Conservation (phyloP, 352 stramenopile species). For the Phytopythium vexans region DNA sequence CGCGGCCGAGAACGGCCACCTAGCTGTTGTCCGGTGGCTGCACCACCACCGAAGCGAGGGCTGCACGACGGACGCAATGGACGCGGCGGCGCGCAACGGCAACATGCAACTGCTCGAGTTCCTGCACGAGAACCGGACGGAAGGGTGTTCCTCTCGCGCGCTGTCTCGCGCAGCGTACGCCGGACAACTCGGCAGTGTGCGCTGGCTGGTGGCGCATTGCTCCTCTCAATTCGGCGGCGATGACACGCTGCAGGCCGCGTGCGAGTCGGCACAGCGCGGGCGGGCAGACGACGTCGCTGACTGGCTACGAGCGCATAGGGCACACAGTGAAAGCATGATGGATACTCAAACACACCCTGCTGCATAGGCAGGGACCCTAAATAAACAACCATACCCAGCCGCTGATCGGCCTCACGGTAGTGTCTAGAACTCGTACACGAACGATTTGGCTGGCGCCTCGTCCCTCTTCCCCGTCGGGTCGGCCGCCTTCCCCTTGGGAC, state of each 20-base stretch:
- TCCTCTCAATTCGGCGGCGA: constrained; percentile 17
- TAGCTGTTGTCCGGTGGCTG: constrained; percentile 38
- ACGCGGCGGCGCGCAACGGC: constrained; percentile 34
- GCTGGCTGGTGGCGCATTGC: constrained; percentile 23
- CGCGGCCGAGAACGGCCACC: constrained; percentile 36
- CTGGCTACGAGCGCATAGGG: constrained; percentile 16
- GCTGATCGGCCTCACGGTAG: too few relatives aligned
- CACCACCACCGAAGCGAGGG: constrained; percentile 28
- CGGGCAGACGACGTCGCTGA: constrained; percentile 26
- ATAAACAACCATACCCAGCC: too few relatives aligned
- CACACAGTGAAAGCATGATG: constrained; percentile 3
- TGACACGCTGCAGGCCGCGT: constrained; percentile 12
- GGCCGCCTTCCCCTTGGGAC: constrained; percentile 13
- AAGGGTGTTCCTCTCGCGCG: constrained; percentile 22
- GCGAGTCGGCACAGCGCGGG: constrained; percentile 18
- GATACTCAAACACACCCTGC: too few relatives aligned
- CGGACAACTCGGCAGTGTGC: constrained; percentile 28
- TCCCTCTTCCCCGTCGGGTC: constrained; percentile 11
- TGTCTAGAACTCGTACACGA: constrained; percentile 42
- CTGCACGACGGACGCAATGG: constrained; percentile 44
- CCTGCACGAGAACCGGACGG: constrained; percentile 16
- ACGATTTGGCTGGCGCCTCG: constrained; percentile 30
- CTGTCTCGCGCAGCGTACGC: constrained; percentile 25
- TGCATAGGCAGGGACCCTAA: too few relatives aligned
- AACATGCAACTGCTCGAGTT: constrained; percentile 33